A percentile compares a stretch with the other conserved stretches of the same genome.
phyloP scores from a whole-genome alignment of 331 rosid species.

The Rosa hybrid region DNA sequence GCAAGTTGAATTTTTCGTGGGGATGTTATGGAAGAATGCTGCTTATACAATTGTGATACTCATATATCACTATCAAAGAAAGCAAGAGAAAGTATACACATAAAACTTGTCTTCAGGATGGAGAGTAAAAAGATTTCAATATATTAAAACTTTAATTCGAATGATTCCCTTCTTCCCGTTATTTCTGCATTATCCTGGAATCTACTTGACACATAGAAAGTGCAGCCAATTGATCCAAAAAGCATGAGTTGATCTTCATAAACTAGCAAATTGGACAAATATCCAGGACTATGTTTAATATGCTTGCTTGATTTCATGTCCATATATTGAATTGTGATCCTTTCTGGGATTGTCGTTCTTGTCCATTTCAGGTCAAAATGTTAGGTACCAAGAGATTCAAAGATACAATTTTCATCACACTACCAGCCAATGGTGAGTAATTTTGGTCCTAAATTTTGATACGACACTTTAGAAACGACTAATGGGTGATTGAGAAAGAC shows the following conservation, averaged over 20 bases:
- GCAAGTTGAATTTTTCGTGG: neutral
- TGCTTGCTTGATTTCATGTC: neutral
- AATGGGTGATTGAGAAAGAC: neutral
- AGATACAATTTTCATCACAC: conserved; percentile 66
- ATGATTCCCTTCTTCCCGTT: neutral
- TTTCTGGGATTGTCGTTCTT: neutral
- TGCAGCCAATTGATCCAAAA: neutral
- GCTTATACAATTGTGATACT: neutral
- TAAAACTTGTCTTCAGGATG: conserved; percentile 7
- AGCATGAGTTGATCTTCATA: neutral
- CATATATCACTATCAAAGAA: neutral
- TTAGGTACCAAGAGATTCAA: conserved; percentile 51
- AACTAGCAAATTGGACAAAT: neutral
- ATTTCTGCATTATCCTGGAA: conserved; percentile 1
- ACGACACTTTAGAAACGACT: conserved; percentile 3
- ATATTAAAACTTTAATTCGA: too few relatives aligned
- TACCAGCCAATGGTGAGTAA: conserved; percentile 73
- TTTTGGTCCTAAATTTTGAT: conserved; percentile 26
- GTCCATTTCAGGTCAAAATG: conserved; percentile 59
- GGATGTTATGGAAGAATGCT: neutral
- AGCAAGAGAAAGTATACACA: neutral
- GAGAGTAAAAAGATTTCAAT: neutral
- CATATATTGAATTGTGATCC: neutral
- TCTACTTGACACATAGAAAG: neutral
- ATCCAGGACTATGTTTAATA: neutral